Conservation (phyloP, 1,139 yeast species). For the Blastobotrys proliferans region DNA sequence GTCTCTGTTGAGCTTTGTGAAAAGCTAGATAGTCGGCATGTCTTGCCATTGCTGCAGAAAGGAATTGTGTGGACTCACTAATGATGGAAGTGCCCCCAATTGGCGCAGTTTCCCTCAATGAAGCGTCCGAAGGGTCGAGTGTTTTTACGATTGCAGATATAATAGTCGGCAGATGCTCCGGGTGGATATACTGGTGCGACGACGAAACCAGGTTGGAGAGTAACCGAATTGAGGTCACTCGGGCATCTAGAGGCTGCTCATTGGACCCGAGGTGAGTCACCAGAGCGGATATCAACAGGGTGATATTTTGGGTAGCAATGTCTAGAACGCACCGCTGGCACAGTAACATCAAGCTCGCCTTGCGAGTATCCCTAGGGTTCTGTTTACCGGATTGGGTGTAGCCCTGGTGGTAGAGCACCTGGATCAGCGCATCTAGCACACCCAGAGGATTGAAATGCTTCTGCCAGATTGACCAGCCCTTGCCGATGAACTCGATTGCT, state of each 20-base stretch:
- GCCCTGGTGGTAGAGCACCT: constrained; percentile 21
- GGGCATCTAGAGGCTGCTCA: constrained; percentile 18
- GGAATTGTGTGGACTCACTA: constrained; percentile 26
- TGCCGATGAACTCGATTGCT: constrained; percentile 28
- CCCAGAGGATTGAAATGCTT: constrained; percentile 25
- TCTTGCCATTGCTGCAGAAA: constrained; percentile 20
- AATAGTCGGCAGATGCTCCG: constrained; percentile 22
- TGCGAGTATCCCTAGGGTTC: not conserved
- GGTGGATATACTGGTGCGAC: constrained; percentile 2
- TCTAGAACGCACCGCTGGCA: constrained; percentile 24
- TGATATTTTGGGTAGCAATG: constrained; percentile 24
- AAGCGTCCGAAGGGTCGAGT: constrained; percentile 24
- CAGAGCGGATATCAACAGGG: constrained; percentile 26
- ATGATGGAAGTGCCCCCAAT: constrained; percentile 23
- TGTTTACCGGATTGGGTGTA: constrained; percentile 10
- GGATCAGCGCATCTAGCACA: constrained; percentile 23
- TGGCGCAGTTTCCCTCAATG: constrained; percentile 21
- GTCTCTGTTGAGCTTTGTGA: constrained; percentile 28
- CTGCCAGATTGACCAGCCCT: constrained; percentile 28
- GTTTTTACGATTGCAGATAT: constrained; percentile 25
- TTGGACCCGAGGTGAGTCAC: constrained; percentile 23
- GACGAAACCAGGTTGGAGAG: constrained; percentile 19
- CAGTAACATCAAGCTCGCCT: constrained; percentile 3
- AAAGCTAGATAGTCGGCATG: constrained; percentile 25
- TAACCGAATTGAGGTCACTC: constrained; percentile 25